A percentile compares a stretch with the other conserved stretches of the same genome.
phyloP scores from a whole-genome alignment of 176 grass and related monocot genomes.

The Neostapfia colusana region DNA sequence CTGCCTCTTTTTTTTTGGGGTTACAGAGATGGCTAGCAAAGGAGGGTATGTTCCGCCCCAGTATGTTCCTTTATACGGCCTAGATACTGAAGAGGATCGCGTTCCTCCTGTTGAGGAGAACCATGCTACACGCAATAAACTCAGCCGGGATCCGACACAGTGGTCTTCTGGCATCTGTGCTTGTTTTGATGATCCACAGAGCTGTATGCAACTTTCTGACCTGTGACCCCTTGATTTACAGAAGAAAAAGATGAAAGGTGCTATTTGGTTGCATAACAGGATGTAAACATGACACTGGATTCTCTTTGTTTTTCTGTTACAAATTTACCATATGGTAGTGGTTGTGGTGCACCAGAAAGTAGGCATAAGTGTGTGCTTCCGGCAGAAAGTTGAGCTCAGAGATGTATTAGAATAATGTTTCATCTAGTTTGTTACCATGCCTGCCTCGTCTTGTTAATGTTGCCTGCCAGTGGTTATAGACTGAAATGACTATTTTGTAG shows the following conservation, averaged over 20 bases:
- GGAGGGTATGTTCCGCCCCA: slow-evolving; percentile 72
- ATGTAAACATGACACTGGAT: slow-evolving; percentile 17
- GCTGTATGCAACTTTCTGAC: slow-evolving; percentile 88
- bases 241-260: slow-evolving; percentile 63
- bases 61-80: slow-evolving; percentile 63
- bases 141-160: slow-evolving; percentile 54
- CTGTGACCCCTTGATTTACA: slow-evolving; percentile 58
- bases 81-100: slow-evolving; percentile 52
- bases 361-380: neutral
- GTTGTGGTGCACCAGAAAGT: slow-evolving; percentile 11
- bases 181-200: slow-evolving; percentile 87
- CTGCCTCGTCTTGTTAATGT: slow-evolving; percentile 6
- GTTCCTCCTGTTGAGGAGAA: slow-evolving; percentile 41
- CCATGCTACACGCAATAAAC: slow-evolving; percentile 10
- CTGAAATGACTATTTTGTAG: slow-evolving; percentile 26
- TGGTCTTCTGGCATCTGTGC: slow-evolving; percentile 99
- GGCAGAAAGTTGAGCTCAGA: neutral
- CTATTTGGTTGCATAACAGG: slow-evolving; percentile 48
- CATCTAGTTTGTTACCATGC: neutral
- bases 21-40: slow-evolving; percentile 63
- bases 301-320: neutral
- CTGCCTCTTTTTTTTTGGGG: neutral
- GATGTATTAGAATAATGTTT: slow-evolving; percentile 9
- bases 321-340: neutral
- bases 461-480: neutral